Conservation (phyloP, 805 yeast species). For the Starmerella lactis-condensi region DNA sequence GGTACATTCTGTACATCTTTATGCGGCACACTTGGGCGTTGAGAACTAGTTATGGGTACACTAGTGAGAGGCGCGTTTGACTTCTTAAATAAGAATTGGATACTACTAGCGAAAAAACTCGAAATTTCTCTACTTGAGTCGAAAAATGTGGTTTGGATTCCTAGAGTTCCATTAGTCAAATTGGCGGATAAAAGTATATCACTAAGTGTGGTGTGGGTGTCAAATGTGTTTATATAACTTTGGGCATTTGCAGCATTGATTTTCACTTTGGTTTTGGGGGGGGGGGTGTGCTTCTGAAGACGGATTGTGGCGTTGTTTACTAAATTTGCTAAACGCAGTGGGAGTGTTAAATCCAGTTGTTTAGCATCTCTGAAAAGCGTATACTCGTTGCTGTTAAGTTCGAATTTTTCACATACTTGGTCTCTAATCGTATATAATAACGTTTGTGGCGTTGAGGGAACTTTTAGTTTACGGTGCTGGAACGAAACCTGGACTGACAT, state of each 20-base stretch:
- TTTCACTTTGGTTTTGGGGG: constrained; percentile 7
- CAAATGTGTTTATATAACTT: constrained; percentile 13
- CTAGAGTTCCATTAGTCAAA: too few species aligned
- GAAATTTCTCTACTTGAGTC: too few species aligned
- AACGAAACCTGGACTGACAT: constrained; percentile 9
- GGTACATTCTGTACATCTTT: too few species aligned
- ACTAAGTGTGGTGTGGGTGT: constrained; percentile 1
- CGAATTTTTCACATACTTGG: constrained; percentile 8
- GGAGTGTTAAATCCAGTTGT: constrained; percentile 13
- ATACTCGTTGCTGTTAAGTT: constrained; percentile 6
- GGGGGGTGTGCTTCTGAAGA: too few species aligned
- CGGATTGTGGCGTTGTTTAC: constrained; percentile 17
- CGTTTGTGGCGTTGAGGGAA: constrained; percentile 14
- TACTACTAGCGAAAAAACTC: too few species aligned
- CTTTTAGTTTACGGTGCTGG: constrained; percentile 8
- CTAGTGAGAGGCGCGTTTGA: too few species aligned
- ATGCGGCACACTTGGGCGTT: too few species aligned
- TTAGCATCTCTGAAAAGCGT: constrained; percentile 11
- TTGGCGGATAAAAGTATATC: constrained; percentile 8
- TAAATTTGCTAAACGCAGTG: constrained; percentile 13
- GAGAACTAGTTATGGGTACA: too few species aligned
- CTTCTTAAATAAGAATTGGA: too few species aligned
- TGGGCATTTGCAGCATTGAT: constrained; percentile 7
- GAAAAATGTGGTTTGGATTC: too few species aligned
- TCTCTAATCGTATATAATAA: constrained; percentile 12